These are phyloP conservation scores for Dryas octopetala DNA, from an alignment of 306 rosid species.

Conservation along the genomic window DNA sequence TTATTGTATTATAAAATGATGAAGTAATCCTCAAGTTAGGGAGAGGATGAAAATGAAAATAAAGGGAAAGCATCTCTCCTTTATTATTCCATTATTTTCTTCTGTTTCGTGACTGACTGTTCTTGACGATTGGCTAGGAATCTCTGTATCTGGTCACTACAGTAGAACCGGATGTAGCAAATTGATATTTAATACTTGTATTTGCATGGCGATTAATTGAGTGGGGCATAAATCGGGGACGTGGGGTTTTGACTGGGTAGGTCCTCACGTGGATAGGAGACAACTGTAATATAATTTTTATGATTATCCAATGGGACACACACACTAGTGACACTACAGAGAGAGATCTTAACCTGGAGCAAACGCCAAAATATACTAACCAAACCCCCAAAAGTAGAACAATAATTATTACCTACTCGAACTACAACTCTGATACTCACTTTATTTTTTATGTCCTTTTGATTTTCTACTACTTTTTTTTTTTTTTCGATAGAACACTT, in stretches of 20 bases:
- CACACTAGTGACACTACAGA: too few species aligned
- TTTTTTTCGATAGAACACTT: neutral
- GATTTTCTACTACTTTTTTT: too few species aligned
- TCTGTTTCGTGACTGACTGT: too few species aligned
- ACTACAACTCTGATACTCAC: too few species aligned
- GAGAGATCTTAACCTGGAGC: constrained; percentile 23
- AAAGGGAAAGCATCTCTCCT: too few species aligned
- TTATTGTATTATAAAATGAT: too few species aligned
- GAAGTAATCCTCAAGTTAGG: too few species aligned
- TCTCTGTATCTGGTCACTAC: neutral
- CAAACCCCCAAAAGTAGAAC: neutral
- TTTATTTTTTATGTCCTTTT: neutral
- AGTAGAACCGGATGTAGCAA: too few species aligned
- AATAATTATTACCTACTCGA: neutral
- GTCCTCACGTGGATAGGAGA: constrained; percentile 37
- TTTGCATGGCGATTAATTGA: constrained; percentile 20
- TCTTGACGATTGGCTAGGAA: neutral
- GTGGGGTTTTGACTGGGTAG: constrained; percentile 17
- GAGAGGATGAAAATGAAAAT: too few species aligned
- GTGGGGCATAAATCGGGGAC: neutral
- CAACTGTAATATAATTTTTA: constrained; percentile 28
- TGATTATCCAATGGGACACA: neutral
- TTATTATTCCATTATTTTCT: too few species aligned
- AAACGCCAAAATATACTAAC: constrained; percentile 29
- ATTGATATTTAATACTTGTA: neutral